A percentile compares a stretch with the other conserved stretches of the same genome.
These are phyloP conservation scores for Boletus fagicola DNA, from an alignment of 768 basidiomycete genomes.

Conservation along the genomic window DNA sequence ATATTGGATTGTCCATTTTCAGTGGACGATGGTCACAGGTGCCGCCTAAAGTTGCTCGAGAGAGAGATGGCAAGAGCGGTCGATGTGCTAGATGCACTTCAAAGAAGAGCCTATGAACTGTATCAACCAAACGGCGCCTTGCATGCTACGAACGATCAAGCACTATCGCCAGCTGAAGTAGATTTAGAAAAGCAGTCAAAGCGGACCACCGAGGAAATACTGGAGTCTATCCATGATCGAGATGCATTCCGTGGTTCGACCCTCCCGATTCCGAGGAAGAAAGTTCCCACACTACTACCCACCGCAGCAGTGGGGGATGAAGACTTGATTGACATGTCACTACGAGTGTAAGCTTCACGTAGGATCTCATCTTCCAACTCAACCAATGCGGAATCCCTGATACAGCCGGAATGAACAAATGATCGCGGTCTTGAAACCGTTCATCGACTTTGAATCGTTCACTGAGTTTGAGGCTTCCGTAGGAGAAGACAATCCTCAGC, in stretches of 20 bases:
- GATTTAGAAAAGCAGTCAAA: background rate
- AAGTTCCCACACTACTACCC: background rate
- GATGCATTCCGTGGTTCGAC: background rate
- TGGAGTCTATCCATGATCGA: background rate
- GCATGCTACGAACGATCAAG: background rate
- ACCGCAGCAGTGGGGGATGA: constrained; percentile 8
- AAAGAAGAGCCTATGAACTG: constrained; percentile 18
- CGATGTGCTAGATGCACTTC: constrained; percentile 18
- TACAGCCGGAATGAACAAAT: constrained; percentile 10
- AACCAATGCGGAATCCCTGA: background rate
- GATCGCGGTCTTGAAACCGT: background rate
- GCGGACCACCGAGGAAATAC: background rate
- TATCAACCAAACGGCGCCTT: constrained; percentile 6
- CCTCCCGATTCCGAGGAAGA: background rate
- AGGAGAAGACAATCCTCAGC: background rate
- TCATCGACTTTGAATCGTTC: constrained; percentile 7
- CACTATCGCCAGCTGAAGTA: background rate
- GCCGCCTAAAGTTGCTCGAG: constrained; percentile 29
- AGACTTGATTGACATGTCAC: constrained; percentile 16
- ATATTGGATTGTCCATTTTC: background rate
- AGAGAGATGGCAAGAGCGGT: constrained; percentile 30
- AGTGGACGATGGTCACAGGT: constrained; percentile 33
- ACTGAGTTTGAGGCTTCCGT: background rate
- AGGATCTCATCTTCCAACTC: background rate
- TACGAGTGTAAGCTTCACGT: constrained; percentile 8